Evolutionary conservation across 1,284 basidiomycete species (phyloP), one percentile per base, ranked within the genome.

Genomic region (Tetrapyrgos nigripes): DNA sequence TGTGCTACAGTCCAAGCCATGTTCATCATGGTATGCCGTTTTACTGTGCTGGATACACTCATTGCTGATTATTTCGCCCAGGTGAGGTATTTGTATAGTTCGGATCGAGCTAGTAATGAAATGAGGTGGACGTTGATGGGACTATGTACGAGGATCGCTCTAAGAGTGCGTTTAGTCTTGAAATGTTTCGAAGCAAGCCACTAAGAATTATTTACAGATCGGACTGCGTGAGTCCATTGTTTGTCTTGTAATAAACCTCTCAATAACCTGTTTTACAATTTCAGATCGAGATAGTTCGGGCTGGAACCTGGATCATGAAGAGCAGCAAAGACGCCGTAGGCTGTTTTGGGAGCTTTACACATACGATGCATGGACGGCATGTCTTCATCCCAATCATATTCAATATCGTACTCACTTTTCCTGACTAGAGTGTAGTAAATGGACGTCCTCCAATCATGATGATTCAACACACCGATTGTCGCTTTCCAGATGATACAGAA

Each of bases 271-370:
- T 17, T 50, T n/a, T n/a, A n/a, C n/a, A n/a, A n/a, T n/a, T n/a
- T 53, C 35, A 85, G 84, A 85, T 68, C 79, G 83, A 21, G 85
- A 87, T 64, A 79, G 79, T 59, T 75, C 79, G 5, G 72, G 73
- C 10, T 85, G 82, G 82, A 79, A 79, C 52, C 71, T 83, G 45
- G 73, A 71, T n/a, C 62, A 70, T 9, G 76, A 80, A 40, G 84
- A 87, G 63, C 68, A 80, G 1, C 81, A 85, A 60, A 71, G 75
- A 8, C 69, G 84, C 19, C 74, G 85, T 50, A 70, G 74, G 40
- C 66, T 85, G 40, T 86, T 84, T 66, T 86, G 84, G 84, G 84
- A 86, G 62, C 68, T 85, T 3, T 83, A 76, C 63, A 73, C 73
- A 4, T 80, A 77, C 72, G 83, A 84, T 62, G 70, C 76, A 4